Percentiles rank a stretch among this genome's conserved stretches.
These are phyloP conservation scores for Passalora sequoiae DNA, from an alignment of 2,329 filamentous ascomycete genomes.

Conservation along the genomic window DNA sequence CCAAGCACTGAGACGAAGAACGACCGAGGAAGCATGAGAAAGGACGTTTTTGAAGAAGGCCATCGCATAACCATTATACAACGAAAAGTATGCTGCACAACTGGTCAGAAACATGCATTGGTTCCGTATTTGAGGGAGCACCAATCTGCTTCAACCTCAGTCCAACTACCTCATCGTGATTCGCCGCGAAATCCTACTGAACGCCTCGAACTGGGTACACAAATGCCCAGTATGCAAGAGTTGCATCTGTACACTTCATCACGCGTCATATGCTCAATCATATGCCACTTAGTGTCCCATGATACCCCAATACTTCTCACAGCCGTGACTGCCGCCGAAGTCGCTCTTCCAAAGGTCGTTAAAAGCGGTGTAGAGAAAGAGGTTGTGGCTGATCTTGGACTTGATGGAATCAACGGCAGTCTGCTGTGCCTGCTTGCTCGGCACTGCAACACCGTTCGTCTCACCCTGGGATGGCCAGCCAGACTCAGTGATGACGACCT, in stretches of 20 bases:
- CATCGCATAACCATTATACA: background rate
- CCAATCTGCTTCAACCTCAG: background rate
- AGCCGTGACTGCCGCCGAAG: slow-evolving; percentile 56
- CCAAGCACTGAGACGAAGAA: no score
- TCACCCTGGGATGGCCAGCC: slow-evolving; percentile 73
- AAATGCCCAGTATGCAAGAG: slow-evolving; percentile 6
- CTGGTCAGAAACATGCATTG: background rate
- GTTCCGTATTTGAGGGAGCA: no score
- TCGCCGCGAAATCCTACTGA: no score
- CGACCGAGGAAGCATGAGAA: no score
- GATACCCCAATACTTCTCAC: slow-evolving; percentile 68
- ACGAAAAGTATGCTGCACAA: background rate
- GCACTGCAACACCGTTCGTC: slow-evolving; percentile 63
- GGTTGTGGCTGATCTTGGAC: slow-evolving; percentile 51
- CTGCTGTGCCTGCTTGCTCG: slow-evolving; percentile 61
- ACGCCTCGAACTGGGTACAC: no score
- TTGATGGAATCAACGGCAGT: slow-evolving; percentile 62
- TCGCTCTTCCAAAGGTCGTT: slow-evolving; percentile 75
- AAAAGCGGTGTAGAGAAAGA: slow-evolving; percentile 74
- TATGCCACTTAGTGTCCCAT: background rate
- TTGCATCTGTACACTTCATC: slow-evolving; percentile 2
- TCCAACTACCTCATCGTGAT: no score
- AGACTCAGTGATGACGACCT: slow-evolving; percentile 71
- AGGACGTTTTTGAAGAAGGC: no score
- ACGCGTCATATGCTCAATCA: background rate